A percentile compares a stretch with the other conserved stretches of the same genome.
Evolutionary conservation across 2,329 filamentous ascomycete genomes (phyloP).

Genomic region (Dothiorella sarmentorum): DNA sequence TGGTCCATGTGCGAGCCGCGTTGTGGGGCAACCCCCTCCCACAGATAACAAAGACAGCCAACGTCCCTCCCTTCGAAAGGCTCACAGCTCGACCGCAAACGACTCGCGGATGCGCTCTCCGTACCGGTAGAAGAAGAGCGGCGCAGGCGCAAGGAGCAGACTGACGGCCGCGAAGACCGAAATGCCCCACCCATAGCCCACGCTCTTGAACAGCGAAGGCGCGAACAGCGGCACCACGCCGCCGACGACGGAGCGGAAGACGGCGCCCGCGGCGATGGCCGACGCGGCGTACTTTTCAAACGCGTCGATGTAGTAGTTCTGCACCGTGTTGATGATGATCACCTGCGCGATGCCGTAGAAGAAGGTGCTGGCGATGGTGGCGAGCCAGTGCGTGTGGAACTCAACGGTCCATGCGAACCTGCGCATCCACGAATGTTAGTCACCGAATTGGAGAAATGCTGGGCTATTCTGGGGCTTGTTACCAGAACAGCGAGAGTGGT

Average conservation of each 20-base stretch:
- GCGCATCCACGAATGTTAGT: no score
- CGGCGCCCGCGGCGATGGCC: constrained; percentile 49
- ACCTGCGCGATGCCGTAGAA: constrained; percentile 54
- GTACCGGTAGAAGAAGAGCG: constrained; percentile 48
- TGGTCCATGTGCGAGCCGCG: neutral
- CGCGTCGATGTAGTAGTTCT: constrained; percentile 55
- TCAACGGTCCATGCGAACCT: constrained; percentile 45
- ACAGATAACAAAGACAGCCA: no score
- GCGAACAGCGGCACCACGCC: constrained; percentile 48
- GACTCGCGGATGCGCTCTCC: constrained; percentile 46
- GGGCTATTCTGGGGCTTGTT: no score
- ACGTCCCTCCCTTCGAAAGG: no score
- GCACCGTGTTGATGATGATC: constrained; percentile 51
- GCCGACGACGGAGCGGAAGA: constrained; percentile 47
- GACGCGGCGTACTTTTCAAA: constrained; percentile 51
- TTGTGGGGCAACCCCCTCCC: neutral
- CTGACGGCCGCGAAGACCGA: constrained; percentile 46
- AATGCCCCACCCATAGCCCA: constrained; percentile 52
- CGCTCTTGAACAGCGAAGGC: constrained; percentile 40
- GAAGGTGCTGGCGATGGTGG: constrained; percentile 41
- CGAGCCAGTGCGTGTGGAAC: constrained; percentile 40
- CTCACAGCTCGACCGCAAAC: constrained; percentile 34
- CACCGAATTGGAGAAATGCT: no score
- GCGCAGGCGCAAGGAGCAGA: constrained; percentile 48
- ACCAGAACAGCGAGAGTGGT: constrained; percentile 43